Evolutionary conservation across 208 protist species (phyloP), one percentile per base, ranked within the genome.

Genomic region (Leishmania gerbilli): DNA sequence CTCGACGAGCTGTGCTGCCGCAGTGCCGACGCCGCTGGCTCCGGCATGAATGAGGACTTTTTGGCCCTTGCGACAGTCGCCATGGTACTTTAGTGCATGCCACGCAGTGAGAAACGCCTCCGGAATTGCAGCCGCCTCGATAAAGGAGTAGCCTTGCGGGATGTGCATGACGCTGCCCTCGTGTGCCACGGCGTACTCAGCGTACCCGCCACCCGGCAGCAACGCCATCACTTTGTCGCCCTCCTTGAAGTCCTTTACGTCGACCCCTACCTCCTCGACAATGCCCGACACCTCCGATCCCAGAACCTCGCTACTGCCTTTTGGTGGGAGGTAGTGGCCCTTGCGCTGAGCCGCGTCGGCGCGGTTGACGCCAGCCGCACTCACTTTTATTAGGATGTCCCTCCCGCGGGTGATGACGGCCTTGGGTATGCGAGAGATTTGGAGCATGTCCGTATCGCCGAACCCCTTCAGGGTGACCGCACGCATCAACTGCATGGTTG

Each of bases 41-140:
- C 90, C 93, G 58, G 94, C 94, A 81, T 98, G 95, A 55, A 99
- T 91, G 19, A 98, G 87, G 45, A 99, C 94, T 47, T 83, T 85
- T 40, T 98, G 80, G 21, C 88, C 91, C 42, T 88, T 80, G 85
- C 89, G 74, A 27, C 94, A 79, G 37, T 92, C 72, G 15, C 89
- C 95, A 71, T 96, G 89, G 49, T 87, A 83, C 79, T 93, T 89
- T 53, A 99, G 89, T 8, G 87, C 80, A 83, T 99, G 98, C 89
- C 91, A 99, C 56, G 96, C 95, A 55, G 97, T 99, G 34, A 99
- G 76, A 71, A 96, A 99, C 45, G 92, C 91, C 84, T 99, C 95
- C 13, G 98, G 97, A 51, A 99, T 96, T 13, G 92, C 91, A 11
- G 95, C 93, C 27, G 96, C 97, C 81, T 98, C 88, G 34, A 95